phyloP scores from a whole-genome alignment of 805 yeast species.

The Yarrowia divulgata region DNA sequence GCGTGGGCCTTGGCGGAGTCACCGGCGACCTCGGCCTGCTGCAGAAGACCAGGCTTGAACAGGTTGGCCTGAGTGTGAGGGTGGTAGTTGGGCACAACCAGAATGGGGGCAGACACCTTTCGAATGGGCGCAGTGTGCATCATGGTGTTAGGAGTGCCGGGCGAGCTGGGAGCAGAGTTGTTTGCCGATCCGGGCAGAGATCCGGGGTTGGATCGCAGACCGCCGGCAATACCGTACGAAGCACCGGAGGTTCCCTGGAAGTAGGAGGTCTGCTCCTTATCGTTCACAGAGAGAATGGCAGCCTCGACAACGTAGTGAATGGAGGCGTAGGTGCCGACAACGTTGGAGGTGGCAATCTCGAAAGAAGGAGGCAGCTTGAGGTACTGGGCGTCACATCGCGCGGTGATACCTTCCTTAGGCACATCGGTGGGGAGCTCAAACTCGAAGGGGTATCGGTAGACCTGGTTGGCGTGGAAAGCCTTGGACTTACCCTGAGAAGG shows the following conservation, averaged over 20 bases:
- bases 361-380: conserved; percentile 37
- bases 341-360: conserved; percentile 35
- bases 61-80: conserved; percentile 38
- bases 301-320: conserved; percentile 32
- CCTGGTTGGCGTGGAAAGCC: conserved; percentile 39
- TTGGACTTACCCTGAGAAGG: conserved; percentile 34
- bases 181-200: conserved; percentile 35
- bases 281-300: conserved; percentile 32
- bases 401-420: conserved; percentile 37
- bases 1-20: conserved; percentile 38
- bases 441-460: conserved; percentile 34
- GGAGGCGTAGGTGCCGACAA: conserved; percentile 33
- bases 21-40: conserved; percentile 33
- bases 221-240: conserved; percentile 33
- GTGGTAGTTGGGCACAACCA: conserved; percentile 37
- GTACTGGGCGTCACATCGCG: conserved; percentile 34
- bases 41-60: conserved; percentile 37
- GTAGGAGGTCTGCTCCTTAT: conserved; percentile 29
- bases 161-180: conserved; percentile 33
- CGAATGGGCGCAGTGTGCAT: conserved; percentile 16
- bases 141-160: conserved; percentile 21
- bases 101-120: conserved; percentile 25
- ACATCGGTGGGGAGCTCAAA: conserved; percentile 26
- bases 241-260: conserved; percentile 38
- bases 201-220: conserved; percentile 37